phyloP scores from a whole-genome alignment of 805 yeast genomes.

The Kazachstania psychrophila region DNA sequence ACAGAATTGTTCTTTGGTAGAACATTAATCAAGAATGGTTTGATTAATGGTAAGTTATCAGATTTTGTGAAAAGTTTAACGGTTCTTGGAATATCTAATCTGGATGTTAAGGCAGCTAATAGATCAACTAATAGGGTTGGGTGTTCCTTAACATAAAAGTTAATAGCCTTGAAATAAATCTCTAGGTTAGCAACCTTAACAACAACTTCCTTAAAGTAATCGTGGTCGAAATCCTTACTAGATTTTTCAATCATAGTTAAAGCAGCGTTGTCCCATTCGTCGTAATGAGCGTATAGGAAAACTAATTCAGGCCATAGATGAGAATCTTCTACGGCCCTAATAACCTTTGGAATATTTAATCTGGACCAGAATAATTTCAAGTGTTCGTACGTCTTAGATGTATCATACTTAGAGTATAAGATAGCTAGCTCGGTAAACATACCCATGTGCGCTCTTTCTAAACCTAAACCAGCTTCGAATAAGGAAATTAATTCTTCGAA shows the following conservation, averaged over 20 bases:
- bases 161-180: conserved; percentile 93
- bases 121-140: conserved; percentile 86
- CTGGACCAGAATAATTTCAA: conserved; percentile 97
- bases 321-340: conserved; percentile 84
- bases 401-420: conserved; percentile 81
- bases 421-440: conserved; percentile 96
- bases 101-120: conserved; percentile 72
- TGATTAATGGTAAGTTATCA: conserved; percentile 91
- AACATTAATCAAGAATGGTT: conserved; percentile 88
- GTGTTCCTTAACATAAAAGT: conserved; percentile 85
- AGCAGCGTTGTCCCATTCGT: conserved; percentile 98
- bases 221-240: conserved; percentile 86
- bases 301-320: conserved; percentile 95
- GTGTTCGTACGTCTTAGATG: conserved; percentile 90
- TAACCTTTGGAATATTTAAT: conserved; percentile 93
- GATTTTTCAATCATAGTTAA: conserved; percentile 93
- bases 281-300: conserved; percentile 94
- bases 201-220: conserved; percentile 86
- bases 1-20: conserved; percentile 82
- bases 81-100: conserved; percentile 89
- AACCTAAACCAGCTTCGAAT: conserved; percentile 89
- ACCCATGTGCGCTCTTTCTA: conserved; percentile 99
- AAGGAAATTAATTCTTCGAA: conserved; percentile 85
- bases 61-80: conserved; percentile 90
- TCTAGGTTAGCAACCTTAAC: conserved; percentile 94